phyloP scores from a whole-genome alignment of 176 grass and related monocot genomes.

The Carex parvula region DNA sequence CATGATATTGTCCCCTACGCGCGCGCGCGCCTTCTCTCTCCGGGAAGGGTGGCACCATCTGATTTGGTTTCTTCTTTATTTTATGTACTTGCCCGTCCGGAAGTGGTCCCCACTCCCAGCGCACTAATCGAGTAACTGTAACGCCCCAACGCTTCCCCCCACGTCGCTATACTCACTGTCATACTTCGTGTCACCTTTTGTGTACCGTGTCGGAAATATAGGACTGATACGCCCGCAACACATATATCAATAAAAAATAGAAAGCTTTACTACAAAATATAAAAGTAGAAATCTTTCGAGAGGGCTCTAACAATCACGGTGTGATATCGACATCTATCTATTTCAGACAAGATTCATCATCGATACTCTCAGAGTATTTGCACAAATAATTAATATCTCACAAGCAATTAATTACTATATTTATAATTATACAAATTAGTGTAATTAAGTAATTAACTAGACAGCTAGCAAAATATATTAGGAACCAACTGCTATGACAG shows the following conservation, averaged over 20 bases:
- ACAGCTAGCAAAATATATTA: no score
- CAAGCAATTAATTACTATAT: no score
- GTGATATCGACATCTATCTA: no score
- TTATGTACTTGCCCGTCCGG: conserved; percentile 1
- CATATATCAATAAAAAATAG: not conserved
- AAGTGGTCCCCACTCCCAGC: not conserved
- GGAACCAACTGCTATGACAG: no score
- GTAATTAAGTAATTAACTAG: no score
- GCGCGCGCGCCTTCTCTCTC: not conserved
- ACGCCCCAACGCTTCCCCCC: not conserved
- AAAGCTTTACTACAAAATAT: not conserved
- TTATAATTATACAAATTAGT: no score
- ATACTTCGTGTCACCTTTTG: not conserved
- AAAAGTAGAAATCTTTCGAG: not conserved
- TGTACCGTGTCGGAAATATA: not conserved
- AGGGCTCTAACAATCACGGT: not conserved
- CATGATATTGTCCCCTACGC: not conserved
- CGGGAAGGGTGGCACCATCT: not conserved
- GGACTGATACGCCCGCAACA: not conserved
- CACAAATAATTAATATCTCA: no score
- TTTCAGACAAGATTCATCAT: no score
- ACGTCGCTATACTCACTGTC: no score
- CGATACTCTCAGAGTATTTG: no score
- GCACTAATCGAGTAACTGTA: not conserved
- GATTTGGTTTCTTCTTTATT: not conserved